Conservation (phyloP, 1,284 basidiomycete genomes). For the Cryptococcus wingfieldii region DNA sequence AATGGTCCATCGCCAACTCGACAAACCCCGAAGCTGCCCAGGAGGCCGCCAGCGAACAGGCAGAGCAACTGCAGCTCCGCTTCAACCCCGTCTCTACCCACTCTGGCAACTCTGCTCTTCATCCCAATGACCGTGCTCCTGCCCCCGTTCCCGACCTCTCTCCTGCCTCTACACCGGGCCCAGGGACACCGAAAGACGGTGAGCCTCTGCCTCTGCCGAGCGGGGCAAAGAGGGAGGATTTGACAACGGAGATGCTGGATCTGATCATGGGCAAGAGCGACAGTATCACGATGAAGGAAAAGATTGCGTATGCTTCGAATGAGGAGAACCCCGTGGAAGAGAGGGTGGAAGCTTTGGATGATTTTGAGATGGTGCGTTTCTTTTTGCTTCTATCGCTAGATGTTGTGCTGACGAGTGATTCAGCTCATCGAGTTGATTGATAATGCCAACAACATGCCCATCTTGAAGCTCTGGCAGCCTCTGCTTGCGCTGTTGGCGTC, state of each 20-base stretch:
- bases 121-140: slow-evolving; percentile 35
- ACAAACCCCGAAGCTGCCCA: slow-evolving; percentile 6
- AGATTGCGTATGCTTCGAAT: slow-evolving; percentile 69
- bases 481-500: slow-evolving; percentile 65
- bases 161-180: slow-evolving; percentile 30
- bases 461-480: slow-evolving; percentile 80
- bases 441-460: slow-evolving; percentile 88
- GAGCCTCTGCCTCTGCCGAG: slow-evolving; percentile 3
- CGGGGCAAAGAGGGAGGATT: slow-evolving; percentile 17
- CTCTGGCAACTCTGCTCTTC: slow-evolving; percentile 28
- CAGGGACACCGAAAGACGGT: slow-evolving; percentile 19
- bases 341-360: slow-evolving; percentile 75
- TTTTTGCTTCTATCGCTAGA: not conserved
- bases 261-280: slow-evolving; percentile 81
- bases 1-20: slow-evolving; percentile 43
- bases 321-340: slow-evolving; percentile 59
- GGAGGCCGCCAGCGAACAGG: not conserved
- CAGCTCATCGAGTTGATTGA: slow-evolving; percentile 90
- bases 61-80: slow-evolving; percentile 23
- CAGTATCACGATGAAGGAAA: slow-evolving; percentile 80
- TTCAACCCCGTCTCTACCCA: slow-evolving; percentile 30
- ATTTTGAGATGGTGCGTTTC: slow-evolving; percentile 81
- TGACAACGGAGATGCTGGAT: slow-evolving; percentile 67
- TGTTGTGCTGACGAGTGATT: not conserved
- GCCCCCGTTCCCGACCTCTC: slow-evolving; percentile 17